Evolutionary conservation across 2,329 filamentous ascomycete genomes (phyloP), one percentile per base, ranked within the genome.

Genomic region (Alternaria rosae): DNA sequence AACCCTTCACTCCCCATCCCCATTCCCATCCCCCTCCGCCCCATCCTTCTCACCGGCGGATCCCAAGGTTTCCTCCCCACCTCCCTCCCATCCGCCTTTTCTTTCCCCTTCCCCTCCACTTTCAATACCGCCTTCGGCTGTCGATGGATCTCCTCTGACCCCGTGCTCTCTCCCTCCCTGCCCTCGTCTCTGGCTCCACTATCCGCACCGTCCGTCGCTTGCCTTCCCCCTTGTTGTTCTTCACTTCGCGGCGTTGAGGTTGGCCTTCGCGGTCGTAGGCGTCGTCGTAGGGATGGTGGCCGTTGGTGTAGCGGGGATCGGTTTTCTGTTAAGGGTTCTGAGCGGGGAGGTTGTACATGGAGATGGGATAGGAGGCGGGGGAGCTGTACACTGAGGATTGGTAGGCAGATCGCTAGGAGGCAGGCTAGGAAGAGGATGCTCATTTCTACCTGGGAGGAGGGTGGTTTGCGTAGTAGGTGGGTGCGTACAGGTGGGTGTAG

Each of bases 11-110:
- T 11, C 21, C 15, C 12, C 23, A 17, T 8, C 1, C 7, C 26
- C 15, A 25, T 48, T 21, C 26, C 26, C 54, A 54, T n/a, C 48
- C 30, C 51, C 53, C 20, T 23, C 13, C 6, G 42, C 13, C 6
- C 44, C 28, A 13, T 10, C 10, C 20, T 11, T 2, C 54, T 45
- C 30, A 76, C 75, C 4, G 70, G 73, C 25, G 70, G 67, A 28
- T 74, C 68, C 72, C 71, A 76, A 9, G 73, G 74, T 38, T 72
- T 75, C 54, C 65, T 65, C 42, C 25, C 23, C 1, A 12, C 51
- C 4, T 30, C 45, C 23, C 28, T 60, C 6, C 20, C 30, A 38
- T 52, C 32, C 21, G n/a, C 47, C 28, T n/a, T 60, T 7, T 15
- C 51, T 26, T 54, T 62, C 17, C 38, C 42, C 50, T 26, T 54